Evolutionary conservation across 1,284 basidiomycete genomes (phyloP).

Genomic region (Cystobasidium pallidum): DNA sequence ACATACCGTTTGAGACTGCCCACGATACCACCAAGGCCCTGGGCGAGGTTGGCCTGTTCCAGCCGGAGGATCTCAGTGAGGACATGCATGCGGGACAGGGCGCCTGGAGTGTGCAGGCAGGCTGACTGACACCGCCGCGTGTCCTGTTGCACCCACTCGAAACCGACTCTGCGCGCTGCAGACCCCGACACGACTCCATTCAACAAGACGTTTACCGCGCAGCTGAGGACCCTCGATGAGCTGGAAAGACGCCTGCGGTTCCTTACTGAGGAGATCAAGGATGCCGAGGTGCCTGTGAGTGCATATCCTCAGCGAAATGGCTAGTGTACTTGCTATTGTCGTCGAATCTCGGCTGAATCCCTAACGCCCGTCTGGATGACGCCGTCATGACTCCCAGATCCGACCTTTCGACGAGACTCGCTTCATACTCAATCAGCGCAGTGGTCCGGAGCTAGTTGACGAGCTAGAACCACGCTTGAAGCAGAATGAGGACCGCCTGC

Average conservation of each 20-base stretch:
- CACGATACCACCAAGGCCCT: slow-evolving; percentile 95
- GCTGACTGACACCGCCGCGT: not conserved
- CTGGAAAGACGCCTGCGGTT: slow-evolving; percentile 93
- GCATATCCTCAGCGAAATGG: slow-evolving; percentile 57
- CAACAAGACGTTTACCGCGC: slow-evolving; percentile 96
- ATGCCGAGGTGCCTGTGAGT: slow-evolving; percentile 61
- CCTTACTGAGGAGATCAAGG: slow-evolving; percentile 82
- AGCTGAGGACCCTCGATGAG: slow-evolving; percentile 87
- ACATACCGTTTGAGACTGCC: slow-evolving; percentile 95
- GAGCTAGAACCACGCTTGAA: slow-evolving; percentile 85
- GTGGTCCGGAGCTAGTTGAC: slow-evolving; percentile 89
- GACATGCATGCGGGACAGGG: not conserved
- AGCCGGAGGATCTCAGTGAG: slow-evolving; percentile 89
- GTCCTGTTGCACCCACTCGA: too few relatives aligned
- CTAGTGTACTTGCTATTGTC: slow-evolving; percentile 61
- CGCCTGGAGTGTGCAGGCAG: not conserved
- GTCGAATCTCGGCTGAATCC: not conserved
- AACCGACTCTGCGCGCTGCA: too few relatives aligned
- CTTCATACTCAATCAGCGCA: slow-evolving; percentile 79
- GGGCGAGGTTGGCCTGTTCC: slow-evolving; percentile 91
- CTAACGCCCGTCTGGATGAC: not conserved
- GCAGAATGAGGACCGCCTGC: slow-evolving; percentile 83
- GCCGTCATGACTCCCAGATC: slow-evolving; percentile 61
- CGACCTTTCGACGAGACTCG: slow-evolving; percentile 59
- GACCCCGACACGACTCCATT: slow-evolving; percentile 95